A percentile compares a stretch with the other conserved stretches of the same genome.
These are phyloP conservation scores for Trichocladium uniseriatum DNA, from an alignment of 495 filamentous ascomycete genomes.

Conservation along the genomic window DNA sequence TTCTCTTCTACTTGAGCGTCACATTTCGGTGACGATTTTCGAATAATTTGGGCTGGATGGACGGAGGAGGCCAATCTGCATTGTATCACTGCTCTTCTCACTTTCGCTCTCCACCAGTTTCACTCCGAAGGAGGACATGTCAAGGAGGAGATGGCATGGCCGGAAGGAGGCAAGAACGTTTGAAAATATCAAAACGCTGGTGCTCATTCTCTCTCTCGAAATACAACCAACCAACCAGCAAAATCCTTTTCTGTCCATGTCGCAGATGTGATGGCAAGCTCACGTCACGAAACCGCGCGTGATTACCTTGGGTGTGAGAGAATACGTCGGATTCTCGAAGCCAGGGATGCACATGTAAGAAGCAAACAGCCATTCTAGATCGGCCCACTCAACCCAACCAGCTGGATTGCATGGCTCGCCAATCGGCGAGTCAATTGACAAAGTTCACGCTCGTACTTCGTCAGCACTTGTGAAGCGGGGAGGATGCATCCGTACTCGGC, in stretches of 20 bases:
- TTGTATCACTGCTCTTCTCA: slow-evolving; percentile 12
- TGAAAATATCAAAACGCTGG: not conserved
- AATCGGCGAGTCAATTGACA: not conserved
- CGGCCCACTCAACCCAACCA: not conserved
- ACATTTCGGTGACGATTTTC: not conserved
- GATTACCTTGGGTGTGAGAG: no score
- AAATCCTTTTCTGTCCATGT: not conserved
- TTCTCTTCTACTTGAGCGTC: not conserved
- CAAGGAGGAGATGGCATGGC: not conserved
- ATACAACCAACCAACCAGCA: slow-evolving; percentile 10
- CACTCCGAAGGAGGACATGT: not conserved
- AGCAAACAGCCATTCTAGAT: not conserved
- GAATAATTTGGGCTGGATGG: not conserved
- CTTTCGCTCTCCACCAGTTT: slow-evolving; percentile 8
- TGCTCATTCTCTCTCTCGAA: slow-evolving; percentile 12
- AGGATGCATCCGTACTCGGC: no score
- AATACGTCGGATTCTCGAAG: no score
- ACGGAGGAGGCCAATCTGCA: not conserved
- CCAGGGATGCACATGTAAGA: not conserved
- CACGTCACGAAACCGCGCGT: no score
- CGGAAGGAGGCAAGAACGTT: not conserved
- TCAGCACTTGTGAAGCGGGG: no score
- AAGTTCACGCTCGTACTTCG: no score
- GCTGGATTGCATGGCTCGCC: not conserved
- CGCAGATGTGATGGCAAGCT: no score